phyloP scores from a whole-genome alignment of 441 rosid species.

The Syzygium malaccense region DNA sequence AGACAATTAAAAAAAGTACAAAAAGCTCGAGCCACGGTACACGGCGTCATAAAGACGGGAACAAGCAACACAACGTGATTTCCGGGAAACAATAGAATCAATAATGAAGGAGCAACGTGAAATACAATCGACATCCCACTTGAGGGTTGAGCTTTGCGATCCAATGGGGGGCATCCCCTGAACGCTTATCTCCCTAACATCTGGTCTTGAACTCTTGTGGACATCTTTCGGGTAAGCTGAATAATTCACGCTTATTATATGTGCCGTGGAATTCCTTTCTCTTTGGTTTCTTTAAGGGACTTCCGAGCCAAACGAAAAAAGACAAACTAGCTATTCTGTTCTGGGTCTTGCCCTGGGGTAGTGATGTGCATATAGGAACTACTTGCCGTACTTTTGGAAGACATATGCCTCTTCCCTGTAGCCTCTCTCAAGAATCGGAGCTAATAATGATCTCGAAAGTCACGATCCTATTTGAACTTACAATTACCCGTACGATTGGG shows the following conservation, averaged over 20 bases:
- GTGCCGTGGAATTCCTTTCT: not conserved
- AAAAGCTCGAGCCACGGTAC: not conserved
- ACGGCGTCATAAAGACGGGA: not conserved
- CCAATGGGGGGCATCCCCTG: not conserved
- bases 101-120: not conserved
- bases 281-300: not conserved
- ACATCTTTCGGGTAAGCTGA: not conserved
- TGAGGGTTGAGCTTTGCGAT: not conserved
- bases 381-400: not conserved
- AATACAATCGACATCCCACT: not conserved
- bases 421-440: not conserved
- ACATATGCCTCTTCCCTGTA: not conserved
- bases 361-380: not conserved
- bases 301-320: not conserved
- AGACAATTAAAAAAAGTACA: not conserved
- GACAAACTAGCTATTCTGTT: not conserved
- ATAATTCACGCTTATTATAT: not conserved
- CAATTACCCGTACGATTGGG: not conserved
- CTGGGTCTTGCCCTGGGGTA: not conserved
- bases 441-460: not conserved
- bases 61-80: not conserved
- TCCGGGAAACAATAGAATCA: not conserved
- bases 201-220: not conserved
- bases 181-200: not conserved
- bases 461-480: not conserved